A percentile compares a stretch with the other conserved stretches of the same genome.
phyloP scores from a whole-genome alignment of 495 filamentous ascomycete species.

The Hyaloscypha bicolor region DNA sequence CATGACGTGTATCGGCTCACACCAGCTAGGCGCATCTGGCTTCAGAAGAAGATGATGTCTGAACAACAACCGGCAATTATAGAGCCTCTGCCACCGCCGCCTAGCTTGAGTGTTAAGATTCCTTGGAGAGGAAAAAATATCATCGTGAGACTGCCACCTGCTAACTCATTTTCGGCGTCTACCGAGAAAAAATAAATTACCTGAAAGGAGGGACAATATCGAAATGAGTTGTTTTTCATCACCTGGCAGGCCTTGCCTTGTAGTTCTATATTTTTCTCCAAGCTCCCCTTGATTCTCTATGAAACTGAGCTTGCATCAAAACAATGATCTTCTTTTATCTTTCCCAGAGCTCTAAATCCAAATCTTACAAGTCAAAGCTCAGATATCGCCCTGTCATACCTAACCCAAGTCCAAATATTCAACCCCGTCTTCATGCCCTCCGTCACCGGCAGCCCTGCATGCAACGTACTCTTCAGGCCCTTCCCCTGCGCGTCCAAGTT shows the following conservation, averaged over 20 bases:
- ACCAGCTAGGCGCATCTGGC: no score
- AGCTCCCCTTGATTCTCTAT: no score
- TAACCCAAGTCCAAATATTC: conserved; percentile 52
- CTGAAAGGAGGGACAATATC: no score
- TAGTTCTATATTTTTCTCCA: no score
- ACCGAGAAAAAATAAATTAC: no score
- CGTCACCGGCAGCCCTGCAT: conserved; percentile 52
- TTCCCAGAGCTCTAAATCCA: no score
- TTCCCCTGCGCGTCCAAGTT: conserved; percentile 51
- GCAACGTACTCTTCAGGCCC: conserved; percentile 48
- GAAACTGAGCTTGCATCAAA: not conserved
- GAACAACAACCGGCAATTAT: not conserved
- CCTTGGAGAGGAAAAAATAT: conserved; percentile 10
- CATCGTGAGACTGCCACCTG: conserved; percentile 14
- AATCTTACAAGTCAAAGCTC: not conserved
- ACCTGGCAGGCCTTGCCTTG: no score
- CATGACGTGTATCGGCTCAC: not conserved
- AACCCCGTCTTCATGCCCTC: conserved; percentile 54
- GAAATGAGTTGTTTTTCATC: no score
- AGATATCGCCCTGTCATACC: not conserved
- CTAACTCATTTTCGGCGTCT: no score
- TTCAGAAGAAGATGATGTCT: not conserved
- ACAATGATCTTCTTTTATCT: no score
- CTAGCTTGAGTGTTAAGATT: not conserved
- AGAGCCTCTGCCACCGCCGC: not conserved